Percentiles rank a stretch among this genome's conserved stretches.
Evolutionary conservation across 345 rosid species (phyloP).

Genomic region (Eucalyptus rudis): DNA sequence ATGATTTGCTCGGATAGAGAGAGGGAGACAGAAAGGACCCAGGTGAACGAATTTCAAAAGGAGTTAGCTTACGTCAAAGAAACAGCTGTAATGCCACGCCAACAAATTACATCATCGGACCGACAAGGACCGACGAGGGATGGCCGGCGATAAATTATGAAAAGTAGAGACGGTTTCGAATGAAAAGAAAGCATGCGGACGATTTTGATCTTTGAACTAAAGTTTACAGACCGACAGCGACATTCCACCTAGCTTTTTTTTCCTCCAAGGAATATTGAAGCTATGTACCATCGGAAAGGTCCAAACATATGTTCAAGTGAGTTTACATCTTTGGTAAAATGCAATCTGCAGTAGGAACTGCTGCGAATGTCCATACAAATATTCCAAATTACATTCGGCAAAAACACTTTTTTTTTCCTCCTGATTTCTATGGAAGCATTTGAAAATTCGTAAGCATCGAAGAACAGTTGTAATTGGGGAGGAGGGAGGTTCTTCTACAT

Average conservation of each 20-base stretch:
- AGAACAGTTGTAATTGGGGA: neutral
- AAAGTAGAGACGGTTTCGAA: neutral
- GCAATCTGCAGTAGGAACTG: neutral
- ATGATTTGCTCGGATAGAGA: neutral
- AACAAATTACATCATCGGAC: neutral
- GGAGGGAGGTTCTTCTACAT: neutral
- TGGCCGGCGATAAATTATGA: neutral
- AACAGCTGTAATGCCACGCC: neutral
- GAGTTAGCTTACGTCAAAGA: neutral
- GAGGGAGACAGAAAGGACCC: neutral
- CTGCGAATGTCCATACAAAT: neutral
- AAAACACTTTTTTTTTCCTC: neutral
- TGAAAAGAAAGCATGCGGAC: neutral
- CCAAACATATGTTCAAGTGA: neutral
- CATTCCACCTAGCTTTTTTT: neutral
- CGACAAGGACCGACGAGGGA: neutral
- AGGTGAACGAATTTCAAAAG: neutral
- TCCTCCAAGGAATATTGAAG: neutral
- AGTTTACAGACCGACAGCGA: neutral
- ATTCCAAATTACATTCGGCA: neutral
- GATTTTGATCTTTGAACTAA: neutral
- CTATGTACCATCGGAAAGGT: neutral
- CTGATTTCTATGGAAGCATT: neutral
- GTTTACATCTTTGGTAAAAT: neutral
- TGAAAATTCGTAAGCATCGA: neutral